Evolutionary conservation across 305 asterid species (phyloP), one percentile per base, ranked within the genome.

Genomic region (Ruellia speciosa): DNA sequence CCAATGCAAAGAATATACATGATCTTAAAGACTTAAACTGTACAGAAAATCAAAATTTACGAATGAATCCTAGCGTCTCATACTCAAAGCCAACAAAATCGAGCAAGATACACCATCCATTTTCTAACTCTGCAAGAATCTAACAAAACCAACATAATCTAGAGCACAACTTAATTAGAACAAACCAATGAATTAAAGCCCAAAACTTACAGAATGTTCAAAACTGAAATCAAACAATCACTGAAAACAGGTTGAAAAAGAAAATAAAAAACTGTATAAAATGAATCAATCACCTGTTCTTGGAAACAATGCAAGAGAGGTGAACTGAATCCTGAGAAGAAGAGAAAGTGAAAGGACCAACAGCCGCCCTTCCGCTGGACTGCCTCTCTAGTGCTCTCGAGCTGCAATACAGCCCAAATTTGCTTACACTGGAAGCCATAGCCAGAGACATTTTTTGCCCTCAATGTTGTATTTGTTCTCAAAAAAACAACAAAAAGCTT

Each of bases 361-460:
- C 55, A 52, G 81, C 63, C 49, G 77, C 70, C 69, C 73, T 82
- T 14, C 63, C 67, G 62, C 56, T 54, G 59, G 81, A 52, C 45
- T 77, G 85, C 81, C 79, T 82, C 74, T 75, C 85, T 65, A 70
- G 47, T 54, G 75, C 75, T 54, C 76, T 83, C 70, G 81, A 69
- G 63, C 57, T 77, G 63, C 72, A 20, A 52, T 54, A 75, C 14
- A 79, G 59, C 63, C 84, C 83, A 66, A 83, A 65, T 59, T 68
- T 72, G 51, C 65, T 62, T 56, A 85, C 90, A 61, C 70, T 72
- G 35, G 87, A 90, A 74, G 90, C 94, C 94, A 87, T 83, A 67
- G 95, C 78, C 68, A 79, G 81, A 65, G 86, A 85, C 95, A 84
- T 84, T 75, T 63, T 52, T 70, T 14, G 17, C 16, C 14, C 14